A percentile compares a stretch with the other conserved stretches of the same genome.
These are phyloP conservation scores for Ogataea wickerhamii DNA, from an alignment of 805 yeast species.

Conservation along the genomic window DNA sequence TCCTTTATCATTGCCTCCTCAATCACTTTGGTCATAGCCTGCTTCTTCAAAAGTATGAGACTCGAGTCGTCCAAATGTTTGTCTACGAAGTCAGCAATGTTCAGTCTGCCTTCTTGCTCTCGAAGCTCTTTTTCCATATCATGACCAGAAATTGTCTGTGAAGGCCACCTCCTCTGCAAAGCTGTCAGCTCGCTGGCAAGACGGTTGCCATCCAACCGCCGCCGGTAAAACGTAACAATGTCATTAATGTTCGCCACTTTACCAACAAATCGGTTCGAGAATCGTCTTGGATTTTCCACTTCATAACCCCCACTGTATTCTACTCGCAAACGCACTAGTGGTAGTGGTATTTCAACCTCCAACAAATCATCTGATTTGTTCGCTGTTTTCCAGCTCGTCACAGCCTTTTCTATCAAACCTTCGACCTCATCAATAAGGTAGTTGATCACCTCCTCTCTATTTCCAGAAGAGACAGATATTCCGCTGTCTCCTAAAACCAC, in stretches of 20 bases:
- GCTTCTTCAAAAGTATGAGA: conserved; percentile 67
- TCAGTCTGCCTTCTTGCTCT: conserved; percentile 16
- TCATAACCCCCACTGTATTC: conserved; percentile 91
- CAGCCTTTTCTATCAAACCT: conserved; percentile 57
- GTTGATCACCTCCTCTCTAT: conserved; percentile 55
- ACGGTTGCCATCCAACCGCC: conserved; percentile 25
- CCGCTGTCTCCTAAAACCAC: conserved; percentile 52
- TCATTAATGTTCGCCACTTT: conserved; percentile 88
- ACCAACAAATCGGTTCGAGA: conserved; percentile 88
- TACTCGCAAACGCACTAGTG: conserved; percentile 75
- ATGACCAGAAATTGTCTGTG: conserved; percentile 22
- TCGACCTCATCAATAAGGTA: conserved; percentile 66
- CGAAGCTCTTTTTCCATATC: conserved; percentile 30
- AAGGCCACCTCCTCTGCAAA: conserved; percentile 30
- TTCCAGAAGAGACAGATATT: conserved; percentile 57
- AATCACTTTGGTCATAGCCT: conserved; percentile 71
- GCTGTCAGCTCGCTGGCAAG: conserved; percentile 15
- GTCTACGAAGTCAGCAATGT: conserved; percentile 51
- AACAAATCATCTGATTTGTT: conserved; percentile 28
- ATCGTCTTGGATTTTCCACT: conserved; percentile 85
- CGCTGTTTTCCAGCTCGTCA: conserved; percentile 40
- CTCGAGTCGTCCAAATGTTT: conserved; percentile 60
- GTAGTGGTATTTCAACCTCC: conserved; percentile 58
- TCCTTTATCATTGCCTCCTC: conserved; percentile 74
- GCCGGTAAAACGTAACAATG: conserved; percentile 65